Evolutionary conservation across 1,284 basidiomycete genomes (phyloP).

Genomic region (Malassezia dermatis): DNA sequence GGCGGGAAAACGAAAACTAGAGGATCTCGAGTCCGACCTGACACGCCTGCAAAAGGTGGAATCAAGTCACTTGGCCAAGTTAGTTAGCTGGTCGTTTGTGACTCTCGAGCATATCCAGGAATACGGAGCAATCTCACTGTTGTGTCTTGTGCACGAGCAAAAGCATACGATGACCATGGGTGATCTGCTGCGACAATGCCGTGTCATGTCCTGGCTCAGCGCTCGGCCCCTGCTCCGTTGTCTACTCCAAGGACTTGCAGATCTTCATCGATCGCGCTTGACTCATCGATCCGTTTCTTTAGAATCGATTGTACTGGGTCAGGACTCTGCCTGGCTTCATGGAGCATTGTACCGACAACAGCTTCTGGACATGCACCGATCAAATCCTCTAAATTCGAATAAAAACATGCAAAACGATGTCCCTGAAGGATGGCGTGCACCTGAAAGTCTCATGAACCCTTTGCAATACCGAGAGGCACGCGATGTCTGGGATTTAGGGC

Average conservation of each 20-base stretch:
- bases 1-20: slow-evolving; percentile 35
- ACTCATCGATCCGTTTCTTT: slow-evolving; percentile 33
- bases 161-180: slow-evolving; percentile 19
- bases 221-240: slow-evolving; percentile 26
- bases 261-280: slow-evolving; percentile 30
- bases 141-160: slow-evolving; percentile 28
- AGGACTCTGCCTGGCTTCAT: slow-evolving; percentile 19
- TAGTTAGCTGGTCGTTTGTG: slow-evolving; percentile 21
- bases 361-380: slow-evolving; percentile 35
- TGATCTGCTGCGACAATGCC: slow-evolving; percentile 29
- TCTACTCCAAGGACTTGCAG: slow-evolving; percentile 32
- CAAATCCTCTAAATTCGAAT: slow-evolving; percentile 30
- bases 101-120: neutral
- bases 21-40: slow-evolving; percentile 41
- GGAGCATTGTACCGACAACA: slow-evolving; percentile 28
- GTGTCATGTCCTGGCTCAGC: slow-evolving; percentile 27
- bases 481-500: slow-evolving; percentile 45
- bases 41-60: slow-evolving; percentile 26
- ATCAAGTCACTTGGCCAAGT: slow-evolving; percentile 25
- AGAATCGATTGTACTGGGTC: slow-evolving; percentile 21
- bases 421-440: slow-evolving; percentile 34
- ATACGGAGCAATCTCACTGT: neutral
- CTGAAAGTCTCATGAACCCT: slow-evolving; percentile 34
- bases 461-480: slow-evolving; percentile 34
- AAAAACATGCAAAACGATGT: slow-evolving; percentile 11